A percentile compares a stretch with the other conserved stretches of the same genome.
Evolutionary conservation across 2,329 filamentous ascomycete species (phyloP).

Genomic region (Neonectria hederae): DNA sequence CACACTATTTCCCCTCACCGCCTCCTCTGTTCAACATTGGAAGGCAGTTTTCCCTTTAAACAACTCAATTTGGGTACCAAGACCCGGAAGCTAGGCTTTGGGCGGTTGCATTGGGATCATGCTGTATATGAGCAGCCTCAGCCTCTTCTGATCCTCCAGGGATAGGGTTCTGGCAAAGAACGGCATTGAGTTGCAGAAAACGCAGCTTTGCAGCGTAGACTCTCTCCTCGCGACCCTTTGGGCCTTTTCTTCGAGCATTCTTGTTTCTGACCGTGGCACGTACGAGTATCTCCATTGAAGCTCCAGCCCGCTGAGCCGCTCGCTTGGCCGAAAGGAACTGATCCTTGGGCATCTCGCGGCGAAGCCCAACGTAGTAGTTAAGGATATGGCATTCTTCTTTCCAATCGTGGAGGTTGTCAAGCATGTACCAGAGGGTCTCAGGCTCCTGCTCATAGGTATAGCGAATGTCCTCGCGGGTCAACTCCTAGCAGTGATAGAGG

Average conservation of each 20-base stretch:
- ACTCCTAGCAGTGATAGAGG: constrained; percentile 10
- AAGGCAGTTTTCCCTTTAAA: neutral
- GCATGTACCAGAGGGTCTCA: constrained; percentile 14
- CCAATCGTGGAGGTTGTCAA: constrained; percentile 11
- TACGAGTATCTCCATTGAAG: no score
- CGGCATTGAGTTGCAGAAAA: neutral
- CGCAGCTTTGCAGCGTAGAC: no score
- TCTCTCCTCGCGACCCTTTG: no score
- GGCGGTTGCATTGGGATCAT: no score
- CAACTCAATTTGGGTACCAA: neutral
- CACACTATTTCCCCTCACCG: neutral
- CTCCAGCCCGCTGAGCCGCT: constrained; percentile 25
- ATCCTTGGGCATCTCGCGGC: neutral
- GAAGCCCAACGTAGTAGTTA: constrained; percentile 33
- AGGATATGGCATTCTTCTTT: constrained; percentile 24
- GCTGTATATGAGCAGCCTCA: neutral
- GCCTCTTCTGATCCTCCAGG: neutral
- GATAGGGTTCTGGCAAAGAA: neutral
- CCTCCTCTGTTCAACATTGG: neutral
- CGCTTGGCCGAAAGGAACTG: constrained; percentile 18
- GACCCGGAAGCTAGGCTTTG: no score
- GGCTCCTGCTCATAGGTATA: constrained; percentile 28
- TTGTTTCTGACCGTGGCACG: no score
- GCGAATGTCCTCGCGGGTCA: constrained; percentile 15
- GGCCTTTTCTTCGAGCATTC: no score